Conservation (phyloP, 805 yeast genomes). For the Saccharomycopsis olivae region DNA sequence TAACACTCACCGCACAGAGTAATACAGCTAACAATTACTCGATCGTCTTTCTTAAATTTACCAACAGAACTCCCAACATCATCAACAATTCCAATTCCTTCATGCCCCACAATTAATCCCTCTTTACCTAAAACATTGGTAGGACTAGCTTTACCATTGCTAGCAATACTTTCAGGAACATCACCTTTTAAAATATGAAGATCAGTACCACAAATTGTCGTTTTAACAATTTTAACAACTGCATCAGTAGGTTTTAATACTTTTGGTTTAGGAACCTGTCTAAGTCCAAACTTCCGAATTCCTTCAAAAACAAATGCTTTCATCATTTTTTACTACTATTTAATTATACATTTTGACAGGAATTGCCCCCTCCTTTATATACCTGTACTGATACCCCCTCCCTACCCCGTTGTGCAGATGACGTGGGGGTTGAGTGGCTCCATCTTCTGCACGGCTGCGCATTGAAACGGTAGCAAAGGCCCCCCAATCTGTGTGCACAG, state of each 20-base stretch:
- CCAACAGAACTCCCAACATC: slow-evolving; percentile 39
- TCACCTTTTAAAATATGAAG: slow-evolving; percentile 53
- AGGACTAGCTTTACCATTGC: neutral
- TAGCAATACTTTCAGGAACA: slow-evolving; percentile 33
- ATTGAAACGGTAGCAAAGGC: no score
- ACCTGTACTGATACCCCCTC: no score
- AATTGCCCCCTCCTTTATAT: no score
- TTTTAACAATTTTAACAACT: slow-evolving; percentile 40
- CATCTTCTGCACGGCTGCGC: no score
- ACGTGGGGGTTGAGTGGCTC: no score
- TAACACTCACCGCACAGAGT: slow-evolving; percentile 47
- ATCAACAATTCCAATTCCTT: slow-evolving; percentile 45
- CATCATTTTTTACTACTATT: slow-evolving; percentile 29
- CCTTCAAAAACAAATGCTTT: slow-evolving; percentile 39
- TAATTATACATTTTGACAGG: no score
- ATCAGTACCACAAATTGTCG: slow-evolving; percentile 60
- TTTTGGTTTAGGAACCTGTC: slow-evolving; percentile 32
- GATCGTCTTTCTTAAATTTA: slow-evolving; percentile 44
- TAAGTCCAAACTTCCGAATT: slow-evolving; percentile 31
- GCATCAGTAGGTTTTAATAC: slow-evolving; percentile 42
- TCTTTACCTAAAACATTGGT: slow-evolving; percentile 20
- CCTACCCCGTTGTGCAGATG: no score
- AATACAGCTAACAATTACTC: slow-evolving; percentile 54
- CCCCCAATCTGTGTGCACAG: no score
- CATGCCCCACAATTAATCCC: slow-evolving; percentile 51